These are phyloP conservation scores for Tranzscheliella williamsii DNA, from an alignment of 1,284 basidiomycete species.

Conservation along the genomic window DNA sequence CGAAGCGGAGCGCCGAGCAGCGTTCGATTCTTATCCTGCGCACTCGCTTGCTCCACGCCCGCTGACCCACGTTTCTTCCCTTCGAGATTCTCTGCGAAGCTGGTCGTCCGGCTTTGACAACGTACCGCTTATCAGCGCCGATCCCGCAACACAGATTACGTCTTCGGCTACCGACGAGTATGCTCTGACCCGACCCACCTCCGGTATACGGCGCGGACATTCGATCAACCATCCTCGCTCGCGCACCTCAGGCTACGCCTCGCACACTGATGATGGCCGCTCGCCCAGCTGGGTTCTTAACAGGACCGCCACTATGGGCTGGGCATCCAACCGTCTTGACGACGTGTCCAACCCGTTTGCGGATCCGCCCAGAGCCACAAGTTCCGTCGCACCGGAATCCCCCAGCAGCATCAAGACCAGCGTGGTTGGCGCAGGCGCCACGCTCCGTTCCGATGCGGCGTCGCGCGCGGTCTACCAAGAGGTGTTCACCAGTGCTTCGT, in stretches of 20 bases:
- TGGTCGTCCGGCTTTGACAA: slow-evolving; percentile 33
- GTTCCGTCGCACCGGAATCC: slow-evolving; percentile 10
- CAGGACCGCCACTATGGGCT: neutral
- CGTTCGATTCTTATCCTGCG: too few relatives aligned
- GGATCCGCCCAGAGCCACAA: too few relatives aligned
- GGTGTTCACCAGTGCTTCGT: slow-evolving; percentile 14
- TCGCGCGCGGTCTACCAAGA: slow-evolving; percentile 36
- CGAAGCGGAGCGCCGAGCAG: too few relatives aligned
- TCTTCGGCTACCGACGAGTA: slow-evolving; percentile 8
- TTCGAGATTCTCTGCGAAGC: slow-evolving; percentile 26
- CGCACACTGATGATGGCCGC: neutral
- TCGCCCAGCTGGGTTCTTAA: neutral
- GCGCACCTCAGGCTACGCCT: neutral
- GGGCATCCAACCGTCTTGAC: neutral
- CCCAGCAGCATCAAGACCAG: slow-evolving; percentile 14
- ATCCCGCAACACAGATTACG: slow-evolving; percentile 1
- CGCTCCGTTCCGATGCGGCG: slow-evolving; percentile 30
- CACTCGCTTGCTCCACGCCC: too few relatives aligned
- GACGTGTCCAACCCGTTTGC: neutral
- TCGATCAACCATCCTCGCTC: neutral
- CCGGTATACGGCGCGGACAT: too few relatives aligned
- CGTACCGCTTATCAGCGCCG: slow-evolving; percentile 5
- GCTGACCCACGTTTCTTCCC: slow-evolving; percentile 15
- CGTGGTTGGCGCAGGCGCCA: slow-evolving; percentile 22
- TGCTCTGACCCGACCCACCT: too few relatives aligned